Percentiles rank a stretch among this genome's conserved stretches.
These are phyloP conservation scores for Physcia stellaris DNA, from an alignment of 495 filamentous ascomycete species.

Conservation along the genomic window DNA sequence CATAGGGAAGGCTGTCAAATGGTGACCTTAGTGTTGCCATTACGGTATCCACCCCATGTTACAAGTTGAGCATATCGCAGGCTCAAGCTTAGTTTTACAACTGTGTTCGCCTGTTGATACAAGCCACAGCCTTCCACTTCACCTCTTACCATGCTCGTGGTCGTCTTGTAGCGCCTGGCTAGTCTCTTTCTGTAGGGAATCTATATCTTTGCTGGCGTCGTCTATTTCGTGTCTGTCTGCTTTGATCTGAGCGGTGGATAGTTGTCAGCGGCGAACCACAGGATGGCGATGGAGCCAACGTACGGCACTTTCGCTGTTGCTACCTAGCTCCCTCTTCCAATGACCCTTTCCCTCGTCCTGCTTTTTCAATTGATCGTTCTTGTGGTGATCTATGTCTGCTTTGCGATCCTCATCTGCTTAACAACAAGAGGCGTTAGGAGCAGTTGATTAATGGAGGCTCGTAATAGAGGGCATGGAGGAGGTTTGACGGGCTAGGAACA, in stretches of 20 bases:
- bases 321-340: conserved; percentile 71
- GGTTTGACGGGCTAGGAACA: background rate
- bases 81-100: too few species aligned
- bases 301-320: conserved; percentile 68
- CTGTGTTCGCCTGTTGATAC: too few species aligned
- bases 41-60: too few species aligned
- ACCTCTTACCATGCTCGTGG: conserved; percentile 11
- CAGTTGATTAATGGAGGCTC: background rate
- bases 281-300: conserved; percentile 4
- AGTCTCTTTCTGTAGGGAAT: conserved; percentile 38
- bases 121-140: background rate
- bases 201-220: conserved; percentile 26
- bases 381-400: conserved; percentile 49
- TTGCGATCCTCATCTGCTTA: conserved; percentile 22
- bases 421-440: background rate
- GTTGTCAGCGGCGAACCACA: background rate
- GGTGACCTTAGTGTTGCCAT: too few species aligned
- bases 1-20: too few species aligned
- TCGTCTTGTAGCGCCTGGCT: conserved; percentile 14
- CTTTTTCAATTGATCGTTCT: conserved; percentile 55
- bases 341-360: conserved; percentile 61
- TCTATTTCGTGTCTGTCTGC: conserved; percentile 45
- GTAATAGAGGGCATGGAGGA: background rate
- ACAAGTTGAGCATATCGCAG: too few species aligned
- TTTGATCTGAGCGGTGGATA: conserved; percentile 51